phyloP scores from a whole-genome alignment of 2,329 filamentous ascomycete species.

The Aureobasidium sp. region DNA sequence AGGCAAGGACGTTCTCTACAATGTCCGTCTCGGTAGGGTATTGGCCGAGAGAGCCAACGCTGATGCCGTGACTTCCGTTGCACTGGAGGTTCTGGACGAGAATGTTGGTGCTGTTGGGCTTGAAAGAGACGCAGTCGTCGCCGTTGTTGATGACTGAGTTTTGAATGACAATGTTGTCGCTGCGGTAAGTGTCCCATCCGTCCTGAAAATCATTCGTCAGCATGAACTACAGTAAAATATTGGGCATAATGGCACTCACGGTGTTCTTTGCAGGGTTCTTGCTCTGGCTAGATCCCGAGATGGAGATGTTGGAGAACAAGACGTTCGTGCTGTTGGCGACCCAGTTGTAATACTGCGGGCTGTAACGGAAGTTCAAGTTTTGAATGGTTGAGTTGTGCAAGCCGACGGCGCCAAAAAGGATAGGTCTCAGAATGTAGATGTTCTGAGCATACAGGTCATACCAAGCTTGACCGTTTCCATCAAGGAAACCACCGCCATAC shows the following conservation, averaged over 20 bases:
- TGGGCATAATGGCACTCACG: not conserved
- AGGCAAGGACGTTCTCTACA: conserved; percentile 57
- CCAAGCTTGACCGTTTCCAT: conserved; percentile 60
- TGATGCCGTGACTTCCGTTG: conserved; percentile 65
- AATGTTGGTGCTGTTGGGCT: conserved; percentile 64
- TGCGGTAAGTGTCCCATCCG: conserved; percentile 51
- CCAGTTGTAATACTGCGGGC: conserved; percentile 57
- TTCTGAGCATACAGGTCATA: conserved; percentile 56
- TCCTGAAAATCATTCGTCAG: conserved; percentile 31
- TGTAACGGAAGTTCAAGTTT: conserved; percentile 55
- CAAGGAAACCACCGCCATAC: conserved; percentile 57
- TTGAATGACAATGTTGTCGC: conserved; percentile 57
- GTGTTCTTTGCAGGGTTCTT: conserved; percentile 57
- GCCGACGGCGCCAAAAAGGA: conserved; percentile 52
- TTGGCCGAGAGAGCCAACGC: conserved; percentile 64
- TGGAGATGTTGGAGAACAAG: conserved; percentile 55
- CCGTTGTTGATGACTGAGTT: conserved; percentile 59
- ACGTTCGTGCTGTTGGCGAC: conserved; percentile 60
- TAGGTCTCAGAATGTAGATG: conserved; percentile 52
- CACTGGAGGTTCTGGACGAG: conserved; percentile 61
- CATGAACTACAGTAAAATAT: no score
- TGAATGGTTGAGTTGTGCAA: conserved; percentile 52
- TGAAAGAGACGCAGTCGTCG: conserved; percentile 68
- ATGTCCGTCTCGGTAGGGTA: conserved; percentile 58
- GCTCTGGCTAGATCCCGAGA: conserved; percentile 49